A percentile compares a stretch with the other conserved stretches of the same genome.
Conservation (phyloP, 495 filamentous ascomycete species). For the Pseudomonodictys pantanalensis region DNA sequence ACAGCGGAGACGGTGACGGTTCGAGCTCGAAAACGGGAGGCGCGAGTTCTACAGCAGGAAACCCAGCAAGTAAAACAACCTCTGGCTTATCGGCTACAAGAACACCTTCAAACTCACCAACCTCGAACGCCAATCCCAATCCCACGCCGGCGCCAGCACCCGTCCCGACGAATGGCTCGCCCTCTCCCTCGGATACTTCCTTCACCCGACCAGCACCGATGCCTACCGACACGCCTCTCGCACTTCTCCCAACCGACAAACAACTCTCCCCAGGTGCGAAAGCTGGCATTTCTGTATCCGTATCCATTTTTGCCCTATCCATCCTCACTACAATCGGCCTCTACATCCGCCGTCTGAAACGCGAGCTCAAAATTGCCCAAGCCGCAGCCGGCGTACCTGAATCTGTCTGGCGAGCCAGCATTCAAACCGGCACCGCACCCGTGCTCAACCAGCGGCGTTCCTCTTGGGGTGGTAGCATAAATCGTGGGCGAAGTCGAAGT, state of each 20-base stretch:
- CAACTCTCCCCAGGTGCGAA: slow-evolving; percentile 17
- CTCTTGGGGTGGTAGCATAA: not conserved
- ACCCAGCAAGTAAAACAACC: not conserved
- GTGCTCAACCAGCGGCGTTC: not conserved
- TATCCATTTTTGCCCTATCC: slow-evolving; percentile 1
- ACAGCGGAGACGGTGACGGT: slow-evolving; percentile 4
- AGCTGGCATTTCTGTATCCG: slow-evolving; percentile 19
- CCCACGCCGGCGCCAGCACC: not conserved
- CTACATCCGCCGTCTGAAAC: slow-evolving; percentile 27
- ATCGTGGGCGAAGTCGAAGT: not conserved
- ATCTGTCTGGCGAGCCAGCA: slow-evolving; percentile 8
- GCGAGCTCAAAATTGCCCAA: slow-evolving; percentile 16
- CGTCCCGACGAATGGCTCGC: not conserved
- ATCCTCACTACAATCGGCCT: slow-evolving; percentile 10
- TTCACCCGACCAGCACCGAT: not conserved
- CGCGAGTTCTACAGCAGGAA: not conserved
- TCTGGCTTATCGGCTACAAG: not conserved
- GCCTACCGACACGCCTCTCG: slow-evolving; percentile 10
- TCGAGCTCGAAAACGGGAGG: not conserved
- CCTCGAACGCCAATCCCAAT: not conserved
- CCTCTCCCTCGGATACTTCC: not conserved
- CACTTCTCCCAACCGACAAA: slow-evolving; percentile 1
- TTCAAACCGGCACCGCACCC: not conserved
- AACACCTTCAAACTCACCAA: not conserved
- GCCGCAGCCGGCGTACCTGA: slow-evolving; percentile 12